A percentile compares a stretch with the other conserved stretches of the same genome.
phyloP scores from a whole-genome alignment of 306 rosid genomes.

The Senna siamea region DNA sequence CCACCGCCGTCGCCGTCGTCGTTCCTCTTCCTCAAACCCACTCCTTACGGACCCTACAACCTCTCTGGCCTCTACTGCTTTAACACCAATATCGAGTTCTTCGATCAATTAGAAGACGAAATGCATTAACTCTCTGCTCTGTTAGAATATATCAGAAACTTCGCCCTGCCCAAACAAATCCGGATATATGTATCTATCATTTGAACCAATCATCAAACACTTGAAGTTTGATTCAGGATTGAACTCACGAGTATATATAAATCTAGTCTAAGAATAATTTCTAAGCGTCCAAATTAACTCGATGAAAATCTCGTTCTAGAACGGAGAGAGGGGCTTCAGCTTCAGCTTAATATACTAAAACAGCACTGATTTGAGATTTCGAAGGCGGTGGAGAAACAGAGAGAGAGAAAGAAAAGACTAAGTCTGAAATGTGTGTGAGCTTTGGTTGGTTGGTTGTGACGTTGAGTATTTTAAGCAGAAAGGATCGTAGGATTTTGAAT shows the following conservation, averaged over 20 bases:
- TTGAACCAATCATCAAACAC: not conserved
- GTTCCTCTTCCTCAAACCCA: no score
- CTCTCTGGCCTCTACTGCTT: not conserved
- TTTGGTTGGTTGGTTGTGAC: conserved; percentile 9
- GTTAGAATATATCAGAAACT: no score
- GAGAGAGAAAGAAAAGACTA: conserved; percentile 10
- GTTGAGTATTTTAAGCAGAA: conserved; percentile 34
- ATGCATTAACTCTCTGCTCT: not conserved
- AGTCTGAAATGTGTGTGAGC: not conserved
- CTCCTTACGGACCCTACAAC: not conserved
- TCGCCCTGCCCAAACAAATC: not conserved
- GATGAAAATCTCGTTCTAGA: not conserved
- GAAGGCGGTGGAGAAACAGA: not conserved
- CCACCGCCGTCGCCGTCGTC: not conserved
- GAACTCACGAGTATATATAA: conserved; percentile 8
- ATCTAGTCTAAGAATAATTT: not conserved
- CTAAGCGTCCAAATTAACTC: not conserved
- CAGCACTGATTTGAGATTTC: not conserved
- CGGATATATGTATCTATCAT: not conserved
- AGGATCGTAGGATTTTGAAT: conserved; percentile 20
- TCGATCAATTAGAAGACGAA: not conserved
- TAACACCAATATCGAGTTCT: conserved; percentile 1
- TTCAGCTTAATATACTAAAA: not conserved
- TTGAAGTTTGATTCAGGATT: not conserved
- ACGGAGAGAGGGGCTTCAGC: not conserved